These are phyloP conservation scores for Mortierella sp. DNA, from an alignment of 371 early-diverging fungal genomes.

Conservation along the genomic window DNA sequence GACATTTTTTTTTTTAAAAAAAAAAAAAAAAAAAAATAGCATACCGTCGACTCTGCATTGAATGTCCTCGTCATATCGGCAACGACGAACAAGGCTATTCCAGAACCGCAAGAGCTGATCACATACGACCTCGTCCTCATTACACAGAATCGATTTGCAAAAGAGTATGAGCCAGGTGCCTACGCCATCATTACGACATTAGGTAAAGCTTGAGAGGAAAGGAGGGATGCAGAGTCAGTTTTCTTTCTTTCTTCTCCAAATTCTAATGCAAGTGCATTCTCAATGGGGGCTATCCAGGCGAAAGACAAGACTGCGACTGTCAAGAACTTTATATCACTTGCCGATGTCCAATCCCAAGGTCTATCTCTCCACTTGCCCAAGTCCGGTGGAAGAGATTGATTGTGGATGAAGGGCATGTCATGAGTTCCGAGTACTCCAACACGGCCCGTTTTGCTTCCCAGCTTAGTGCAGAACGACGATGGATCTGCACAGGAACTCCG, in stretches of 20 bases:
- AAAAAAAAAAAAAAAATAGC: conserved; percentile 35
- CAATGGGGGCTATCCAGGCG: too few relatives aligned
- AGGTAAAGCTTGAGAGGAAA: too few relatives aligned
- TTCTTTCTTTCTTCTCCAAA: too few relatives aligned
- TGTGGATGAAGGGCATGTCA: conserved; percentile 78
- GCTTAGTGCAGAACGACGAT: conserved; percentile 71
- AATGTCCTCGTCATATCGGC: conserved; percentile 57
- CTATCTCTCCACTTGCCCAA: conserved; percentile 70
- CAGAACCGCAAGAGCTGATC: conserved; percentile 58
- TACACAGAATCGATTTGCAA: conserved; percentile 67
- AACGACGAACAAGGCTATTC: conserved; percentile 57
- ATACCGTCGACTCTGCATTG: conserved; percentile 62
- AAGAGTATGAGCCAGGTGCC: conserved; percentile 66
- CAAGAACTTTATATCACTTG: not conserved
- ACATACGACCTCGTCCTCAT: conserved; percentile 74
- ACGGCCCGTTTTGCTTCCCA: conserved; percentile 63
- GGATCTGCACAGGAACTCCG: conserved; percentile 82
- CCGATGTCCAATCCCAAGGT: conserved; percentile 13
- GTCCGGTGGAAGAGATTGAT: conserved; percentile 82
- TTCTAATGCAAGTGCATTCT: too few relatives aligned
- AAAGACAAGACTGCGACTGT: too few relatives aligned
- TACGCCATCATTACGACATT: conserved; percentile 13
- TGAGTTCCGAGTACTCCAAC: conserved; percentile 57
- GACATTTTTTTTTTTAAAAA: too few relatives aligned
- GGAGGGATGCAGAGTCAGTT: too few relatives aligned